Conservation (phyloP, 2,329 filamentous ascomycete species). For the Fusarium ambrosium region DNA sequence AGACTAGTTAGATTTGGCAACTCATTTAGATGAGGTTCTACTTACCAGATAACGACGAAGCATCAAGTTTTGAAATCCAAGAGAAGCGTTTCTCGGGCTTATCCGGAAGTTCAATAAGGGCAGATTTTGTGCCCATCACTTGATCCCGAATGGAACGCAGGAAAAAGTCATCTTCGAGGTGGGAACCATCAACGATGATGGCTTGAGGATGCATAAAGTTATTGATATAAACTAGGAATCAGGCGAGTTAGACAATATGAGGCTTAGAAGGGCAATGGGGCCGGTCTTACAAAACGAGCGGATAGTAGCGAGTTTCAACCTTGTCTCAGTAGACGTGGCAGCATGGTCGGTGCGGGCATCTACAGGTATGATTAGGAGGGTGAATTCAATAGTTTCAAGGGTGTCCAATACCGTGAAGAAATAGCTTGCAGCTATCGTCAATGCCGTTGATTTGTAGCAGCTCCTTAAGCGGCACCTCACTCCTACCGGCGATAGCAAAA, state of each 20-base stretch:
- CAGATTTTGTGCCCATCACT: slow-evolving; percentile 63
- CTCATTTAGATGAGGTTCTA: slow-evolving; percentile 28
- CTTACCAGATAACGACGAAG: slow-evolving; percentile 74
- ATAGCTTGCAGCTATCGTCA: slow-evolving; percentile 76
- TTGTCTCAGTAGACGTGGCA: slow-evolving; percentile 75
- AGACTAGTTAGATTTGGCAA: slow-evolving; percentile 22
- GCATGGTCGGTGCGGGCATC: slow-evolving; percentile 84
- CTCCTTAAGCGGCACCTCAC: slow-evolving; percentile 76
- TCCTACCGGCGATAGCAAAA: slow-evolving; percentile 82
- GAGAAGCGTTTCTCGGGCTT: slow-evolving; percentile 72
- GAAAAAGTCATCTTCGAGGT: slow-evolving; percentile 78
- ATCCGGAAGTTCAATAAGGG: slow-evolving; percentile 81
- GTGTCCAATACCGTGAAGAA: slow-evolving; percentile 64
- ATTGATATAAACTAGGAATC: slow-evolving; percentile 72
- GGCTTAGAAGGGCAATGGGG: background rate
- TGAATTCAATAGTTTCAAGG: background rate
- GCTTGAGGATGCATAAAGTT: slow-evolving; percentile 83
- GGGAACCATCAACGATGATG: slow-evolving; percentile 77
- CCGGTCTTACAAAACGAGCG: slow-evolving; percentile 71
- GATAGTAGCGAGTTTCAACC: slow-evolving; percentile 74
- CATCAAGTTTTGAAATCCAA: slow-evolving; percentile 86
- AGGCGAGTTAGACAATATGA: slow-evolving; percentile 18
- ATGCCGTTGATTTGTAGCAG: slow-evolving; percentile 85
- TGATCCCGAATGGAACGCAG: slow-evolving; percentile 70
- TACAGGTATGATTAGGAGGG: slow-evolving; percentile 49